Evolutionary conservation across 345 rosid genomes (phyloP).

Genomic region (Euphorbia tirucalli): DNA sequence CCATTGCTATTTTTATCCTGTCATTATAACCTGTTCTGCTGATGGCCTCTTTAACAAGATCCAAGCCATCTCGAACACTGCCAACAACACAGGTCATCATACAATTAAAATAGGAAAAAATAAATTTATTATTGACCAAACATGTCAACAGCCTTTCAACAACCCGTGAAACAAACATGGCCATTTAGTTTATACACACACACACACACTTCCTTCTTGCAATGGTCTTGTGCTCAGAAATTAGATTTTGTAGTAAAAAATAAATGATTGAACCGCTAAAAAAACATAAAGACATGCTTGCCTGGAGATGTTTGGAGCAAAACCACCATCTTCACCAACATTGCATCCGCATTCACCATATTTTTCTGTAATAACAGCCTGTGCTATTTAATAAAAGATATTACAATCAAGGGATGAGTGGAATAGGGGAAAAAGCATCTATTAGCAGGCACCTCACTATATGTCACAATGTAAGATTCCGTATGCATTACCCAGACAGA

Average conservation of each 20-base stretch:
- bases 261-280: slow-evolving; percentile 15
- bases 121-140: slow-evolving; percentile 5
- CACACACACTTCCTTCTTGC: background rate
- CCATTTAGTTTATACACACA: background rate
- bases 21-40: slow-evolving; percentile 77
- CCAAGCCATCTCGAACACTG: slow-evolving; percentile 91
- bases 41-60: slow-evolving; percentile 90
- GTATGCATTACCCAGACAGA: background rate
- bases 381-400: slow-evolving; percentile 39
- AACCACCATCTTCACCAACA: slow-evolving; percentile 95
- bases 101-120: slow-evolving; percentile 13
- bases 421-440: background rate
- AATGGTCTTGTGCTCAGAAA: background rate
- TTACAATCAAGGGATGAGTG: slow-evolving; percentile 27
- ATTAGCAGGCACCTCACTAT: background rate
- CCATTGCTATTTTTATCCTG: slow-evolving; percentile 87
- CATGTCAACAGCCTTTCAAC: slow-evolving; percentile 4
- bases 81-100: slow-evolving; percentile 16
- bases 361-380: slow-evolving; percentile 90
- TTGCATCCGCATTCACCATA: slow-evolving; percentile 71
- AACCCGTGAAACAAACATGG: background rate
- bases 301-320: slow-evolving; percentile 92
- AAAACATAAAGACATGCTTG: slow-evolving; percentile 26
- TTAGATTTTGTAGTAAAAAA: background rate
- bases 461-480: background rate